These are phyloP conservation scores for Zalaria sp. DNA, from an alignment of 2,329 filamentous ascomycete species.

Conservation along the genomic window DNA sequence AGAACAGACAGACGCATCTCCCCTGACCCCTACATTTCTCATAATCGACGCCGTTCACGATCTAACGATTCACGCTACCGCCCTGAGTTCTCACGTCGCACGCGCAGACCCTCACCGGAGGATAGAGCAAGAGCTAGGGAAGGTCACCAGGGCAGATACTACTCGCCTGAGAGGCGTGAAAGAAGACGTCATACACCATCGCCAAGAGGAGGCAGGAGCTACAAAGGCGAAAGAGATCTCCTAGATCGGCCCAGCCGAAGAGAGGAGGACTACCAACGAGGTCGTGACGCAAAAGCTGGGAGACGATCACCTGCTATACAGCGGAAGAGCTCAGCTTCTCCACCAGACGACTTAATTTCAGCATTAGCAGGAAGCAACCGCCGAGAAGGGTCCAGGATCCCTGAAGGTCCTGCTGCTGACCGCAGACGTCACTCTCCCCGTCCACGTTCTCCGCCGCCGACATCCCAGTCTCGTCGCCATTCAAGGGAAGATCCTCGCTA, in stretches of 20 bases:
- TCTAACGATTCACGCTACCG: slow-evolving; percentile 25
- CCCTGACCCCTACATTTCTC: slow-evolving; percentile 21
- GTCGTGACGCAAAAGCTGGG: slow-evolving; percentile 4
- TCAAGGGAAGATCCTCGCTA: slow-evolving; percentile 14
- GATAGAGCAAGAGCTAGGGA: slow-evolving; percentile 3
- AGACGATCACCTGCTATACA: slow-evolving; percentile 1
- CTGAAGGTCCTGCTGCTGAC: neutral
- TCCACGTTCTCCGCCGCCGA: slow-evolving; percentile 9
- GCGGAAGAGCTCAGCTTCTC: slow-evolving; percentile 9
- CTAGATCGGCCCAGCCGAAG: slow-evolving; percentile 2
- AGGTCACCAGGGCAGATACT: slow-evolving; percentile 2
- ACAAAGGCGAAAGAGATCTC: slow-evolving; percentile 1
- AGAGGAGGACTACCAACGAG: slow-evolving; percentile 4
- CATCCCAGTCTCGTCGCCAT: slow-evolving; percentile 9
- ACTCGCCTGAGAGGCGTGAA: slow-evolving; percentile 2
- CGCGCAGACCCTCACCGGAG: slow-evolving; percentile 18
- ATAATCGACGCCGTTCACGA: slow-evolving; percentile 24
- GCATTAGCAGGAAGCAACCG: slow-evolving; percentile 4
- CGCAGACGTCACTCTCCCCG: neutral
- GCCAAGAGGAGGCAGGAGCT: neutral
- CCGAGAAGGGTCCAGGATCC: slow-evolving; percentile 1
- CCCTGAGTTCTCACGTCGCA: slow-evolving; percentile 15
- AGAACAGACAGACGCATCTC: slow-evolving; percentile 19
- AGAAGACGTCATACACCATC: slow-evolving; percentile 5
- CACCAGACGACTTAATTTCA: slow-evolving; percentile 8